Conservation (phyloP, 75 land plant species). For the Ceratopteris richardii region DNA sequence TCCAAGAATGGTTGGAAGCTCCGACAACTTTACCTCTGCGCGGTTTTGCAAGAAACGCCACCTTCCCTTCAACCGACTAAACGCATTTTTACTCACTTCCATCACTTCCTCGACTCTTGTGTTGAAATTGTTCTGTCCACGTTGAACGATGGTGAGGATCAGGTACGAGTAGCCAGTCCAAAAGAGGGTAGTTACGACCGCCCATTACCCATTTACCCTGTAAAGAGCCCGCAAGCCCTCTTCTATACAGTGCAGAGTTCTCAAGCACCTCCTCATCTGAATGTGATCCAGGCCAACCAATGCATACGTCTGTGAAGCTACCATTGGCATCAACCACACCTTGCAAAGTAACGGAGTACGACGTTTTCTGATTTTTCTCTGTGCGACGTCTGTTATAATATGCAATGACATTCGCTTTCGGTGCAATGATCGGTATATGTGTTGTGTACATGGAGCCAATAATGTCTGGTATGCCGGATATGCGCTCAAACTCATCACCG, state of each 20-base stretch:
- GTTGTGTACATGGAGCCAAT: conserved; percentile 94
- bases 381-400: conserved; percentile 91
- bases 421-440: conserved; percentile 93
- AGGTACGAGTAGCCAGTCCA: conserved; percentile 94
- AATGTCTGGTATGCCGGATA: conserved; percentile 77
- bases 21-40: conserved; percentile 91
- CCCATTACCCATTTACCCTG: conserved; percentile 74
- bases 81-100: conserved; percentile 48
- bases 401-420: conserved; percentile 81
- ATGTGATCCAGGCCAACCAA: conserved; percentile 93
- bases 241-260: conserved; percentile 59
- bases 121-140: conserved; percentile 90
- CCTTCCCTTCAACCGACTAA: conserved; percentile 69
- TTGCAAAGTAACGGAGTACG: conserved; percentile 92
- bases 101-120: conserved; percentile 71
- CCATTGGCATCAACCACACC: conserved; percentile 81
- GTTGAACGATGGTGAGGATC: conserved; percentile 69
- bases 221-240: conserved; percentile 46
- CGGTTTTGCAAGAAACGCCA: conserved; percentile 87
- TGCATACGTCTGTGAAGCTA: conserved; percentile 80
- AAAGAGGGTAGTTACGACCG: conserved; percentile 59
- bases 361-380: conserved; percentile 87
- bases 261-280: conserved; percentile 83
- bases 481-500: conserved; percentile 54
- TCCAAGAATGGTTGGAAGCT: conserved; percentile 83